phyloP scores from a whole-genome alignment of 495 filamentous ascomycete species.

The Lindgomyces ingoldianus region DNA sequence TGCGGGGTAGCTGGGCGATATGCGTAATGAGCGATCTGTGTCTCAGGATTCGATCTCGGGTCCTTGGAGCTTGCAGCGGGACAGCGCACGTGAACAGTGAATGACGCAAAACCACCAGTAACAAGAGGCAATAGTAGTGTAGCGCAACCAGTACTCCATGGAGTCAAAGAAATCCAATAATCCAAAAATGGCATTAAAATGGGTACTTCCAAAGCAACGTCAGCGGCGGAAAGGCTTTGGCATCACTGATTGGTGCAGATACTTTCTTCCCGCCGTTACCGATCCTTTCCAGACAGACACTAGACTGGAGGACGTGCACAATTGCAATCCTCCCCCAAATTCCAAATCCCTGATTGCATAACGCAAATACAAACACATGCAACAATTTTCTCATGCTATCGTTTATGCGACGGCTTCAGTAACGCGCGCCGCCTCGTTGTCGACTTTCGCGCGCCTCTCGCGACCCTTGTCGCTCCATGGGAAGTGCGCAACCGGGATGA shows the following conservation, averaged over 20 bases:
- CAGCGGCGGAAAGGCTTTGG: background rate
- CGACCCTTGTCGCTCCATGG: slow-evolving; percentile 91
- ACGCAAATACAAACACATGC: no score
- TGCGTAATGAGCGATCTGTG: no score
- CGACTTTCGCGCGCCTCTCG: slow-evolving; percentile 53
- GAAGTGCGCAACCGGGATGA: slow-evolving; percentile 93
- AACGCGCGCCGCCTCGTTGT: slow-evolving; percentile 41
- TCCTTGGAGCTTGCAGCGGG: no score
- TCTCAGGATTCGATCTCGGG: no score
- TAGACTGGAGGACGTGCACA: no score
- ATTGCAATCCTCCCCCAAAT: no score
- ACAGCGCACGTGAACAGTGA: no score
- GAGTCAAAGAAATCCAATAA: no score
- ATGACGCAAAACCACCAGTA: background rate
- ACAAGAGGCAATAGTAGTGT: background rate
- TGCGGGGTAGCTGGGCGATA: no score
- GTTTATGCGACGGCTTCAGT: background rate
- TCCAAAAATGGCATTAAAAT: background rate
- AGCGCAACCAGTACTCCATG: background rate
- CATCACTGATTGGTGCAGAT: background rate
- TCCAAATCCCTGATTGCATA: no score
- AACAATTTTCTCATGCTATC: no score
- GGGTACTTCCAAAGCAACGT: background rate
- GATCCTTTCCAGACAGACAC: no score
- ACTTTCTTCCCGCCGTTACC: background rate